Conservation (phyloP, 495 filamentous ascomycete species). For the Penicillium goetzii region DNA sequence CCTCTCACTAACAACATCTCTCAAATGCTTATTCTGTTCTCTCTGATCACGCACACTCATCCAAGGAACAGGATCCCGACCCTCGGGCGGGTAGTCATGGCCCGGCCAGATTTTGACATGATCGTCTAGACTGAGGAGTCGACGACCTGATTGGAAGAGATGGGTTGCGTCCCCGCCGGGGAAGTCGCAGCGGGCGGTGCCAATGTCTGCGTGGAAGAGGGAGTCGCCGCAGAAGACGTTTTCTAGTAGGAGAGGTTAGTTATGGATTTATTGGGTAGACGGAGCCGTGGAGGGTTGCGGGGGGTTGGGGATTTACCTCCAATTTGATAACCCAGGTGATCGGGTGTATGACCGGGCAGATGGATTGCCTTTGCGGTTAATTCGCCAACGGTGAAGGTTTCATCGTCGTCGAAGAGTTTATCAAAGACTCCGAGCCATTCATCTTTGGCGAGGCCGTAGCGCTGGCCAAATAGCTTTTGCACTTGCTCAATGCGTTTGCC, state of each 20-base stretch:
- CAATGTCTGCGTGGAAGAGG: conserved; percentile 62
- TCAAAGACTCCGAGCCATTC: conserved; percentile 56
- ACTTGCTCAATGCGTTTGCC: conserved; percentile 58
- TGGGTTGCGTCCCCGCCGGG: conserved; percentile 54
- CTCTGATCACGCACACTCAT: conserved; percentile 56
- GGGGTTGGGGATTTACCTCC: conserved; percentile 42
- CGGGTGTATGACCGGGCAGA: conserved; percentile 64
- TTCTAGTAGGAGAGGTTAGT: conserved; percentile 29
- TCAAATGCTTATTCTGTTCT: conserved; percentile 56
- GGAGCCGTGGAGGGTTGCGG: too few species aligned
- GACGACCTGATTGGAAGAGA: conserved; percentile 50
- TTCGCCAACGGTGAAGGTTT: conserved; percentile 52
- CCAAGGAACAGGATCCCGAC: conserved; percentile 41
- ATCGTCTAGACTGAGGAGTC: conserved; percentile 49
- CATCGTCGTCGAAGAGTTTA: conserved; percentile 56
- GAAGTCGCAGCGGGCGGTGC: conserved; percentile 63
- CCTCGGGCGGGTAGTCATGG: conserved; percentile 52
- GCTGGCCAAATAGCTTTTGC: conserved; percentile 51
- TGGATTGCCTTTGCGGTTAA: conserved; percentile 53
- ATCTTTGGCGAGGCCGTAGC: conserved; percentile 46
- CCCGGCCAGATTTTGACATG: conserved; percentile 55
- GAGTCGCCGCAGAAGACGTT: conserved; percentile 68
- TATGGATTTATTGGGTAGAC: too few species aligned
- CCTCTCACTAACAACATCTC: conserved; percentile 38
- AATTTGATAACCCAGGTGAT: conserved; percentile 63